Evolutionary conservation across 495 filamentous ascomycete genomes (phyloP), one percentile per base, ranked within the genome.

Genomic region (Talaromyces nanjingensis): DNA sequence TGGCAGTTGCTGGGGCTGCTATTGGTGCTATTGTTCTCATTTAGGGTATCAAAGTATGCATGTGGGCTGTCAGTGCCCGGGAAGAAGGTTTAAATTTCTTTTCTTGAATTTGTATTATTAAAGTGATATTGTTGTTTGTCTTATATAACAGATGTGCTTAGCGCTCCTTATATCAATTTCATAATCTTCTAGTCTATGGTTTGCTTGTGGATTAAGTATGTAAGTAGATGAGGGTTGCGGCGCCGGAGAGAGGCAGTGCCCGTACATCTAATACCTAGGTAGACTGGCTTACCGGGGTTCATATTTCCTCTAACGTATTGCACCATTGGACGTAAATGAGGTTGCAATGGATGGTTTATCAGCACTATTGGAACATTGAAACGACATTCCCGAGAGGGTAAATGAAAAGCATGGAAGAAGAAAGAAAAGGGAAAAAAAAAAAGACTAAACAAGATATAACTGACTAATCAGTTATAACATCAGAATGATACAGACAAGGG

Each of bases 1-100:
- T 71, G 60, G 67, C 63, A 16, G 45, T 68, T 33, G 65, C 65
- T 12, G 78, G 71, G 29, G 76, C 67, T 61, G 78, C 74, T 63
- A 76, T 79, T 27, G 69, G 65, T 14, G 65, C 56, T 31, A 58
- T 71, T 33, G 53, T 62, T 29, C 22, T 70, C 27, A 20, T 68
- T n/a, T 70, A 66, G 56, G 9, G 49, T 4, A 29, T 49, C 4
- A 16, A 20, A 20, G 1, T 8, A 20, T 12, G n/a, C n/a, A n/a
- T n/a, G n/a, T n/a, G 45, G 2, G 18, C 18, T 20, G 4, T 49
- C 45, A 20, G 18, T 49, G 18, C n/a, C 18, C 2, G 6, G 45
- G 45, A 42, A 20, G 45, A 49, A 8, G n/a, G 5, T 8, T 20
- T 16, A 49, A 20, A 49, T 18, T 20, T 9, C 8, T 49, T 49